Evolutionary conservation across 148 eudicot species (phyloP), one percentile per base, ranked within the genome.

Genomic region (Nyssa sinensis): DNA sequence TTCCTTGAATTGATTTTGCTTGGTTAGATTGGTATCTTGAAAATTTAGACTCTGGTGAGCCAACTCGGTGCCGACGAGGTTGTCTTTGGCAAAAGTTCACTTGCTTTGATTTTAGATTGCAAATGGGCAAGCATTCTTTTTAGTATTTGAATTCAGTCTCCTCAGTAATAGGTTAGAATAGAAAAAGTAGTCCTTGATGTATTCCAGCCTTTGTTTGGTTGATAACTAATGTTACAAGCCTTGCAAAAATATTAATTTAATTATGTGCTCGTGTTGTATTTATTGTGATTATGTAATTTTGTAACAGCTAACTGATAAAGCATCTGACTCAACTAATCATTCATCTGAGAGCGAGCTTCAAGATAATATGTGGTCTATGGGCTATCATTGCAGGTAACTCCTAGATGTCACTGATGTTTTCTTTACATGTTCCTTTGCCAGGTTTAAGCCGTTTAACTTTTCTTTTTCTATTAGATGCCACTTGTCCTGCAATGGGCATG

Each of bases 321-420:
- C 87, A 75, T 89, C 84, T 73, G 90, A 90, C 78, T 80, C 96
- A 69, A 75, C 88, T 73, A 88, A 93, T 66, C 89, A 78, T 84
- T 86, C 88, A 72, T 92, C 95, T 66, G 93, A 87, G 78, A 83
- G 73, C 75, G 97, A 89, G 27, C 57, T 73, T 81, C 86, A 68
- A 31, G 91, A 88, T 76, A 81, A 64, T 68, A 27, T 66, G 23
- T 88, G 83, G 84, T 69, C 72, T 74, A 44, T 75, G 41, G 85
- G 88, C 73, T 64, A 76, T 81, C 73, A 41, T 74, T 51, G 69
- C 87, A 92, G 98, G 98, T 94, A 88, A 58, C 17, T 32, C 35
- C 28, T 2, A n/a, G 23, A 60, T 30, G 37, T 27, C 57, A 41
- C 37, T 28, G 24, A 37, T 34, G 12, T 30, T 77, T 21, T 29